Evolutionary conservation across 2,329 filamentous ascomycete species (phyloP).

Genomic region (Cladosporium sp.): DNA sequence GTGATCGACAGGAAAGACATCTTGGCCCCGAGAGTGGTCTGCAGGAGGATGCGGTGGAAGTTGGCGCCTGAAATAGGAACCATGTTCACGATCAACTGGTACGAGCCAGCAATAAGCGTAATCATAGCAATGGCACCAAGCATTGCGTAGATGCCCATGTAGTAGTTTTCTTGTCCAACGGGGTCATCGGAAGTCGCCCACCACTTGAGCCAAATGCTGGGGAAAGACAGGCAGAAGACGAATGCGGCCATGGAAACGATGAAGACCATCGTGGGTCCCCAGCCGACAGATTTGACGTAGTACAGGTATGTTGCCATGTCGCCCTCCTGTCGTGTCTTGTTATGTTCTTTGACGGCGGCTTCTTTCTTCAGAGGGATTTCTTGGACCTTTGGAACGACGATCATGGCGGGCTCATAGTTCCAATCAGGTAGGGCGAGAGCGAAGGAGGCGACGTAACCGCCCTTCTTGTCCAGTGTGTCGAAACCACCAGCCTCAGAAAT

Average conservation of each 20-base stretch:
- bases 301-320: conserved; percentile 35
- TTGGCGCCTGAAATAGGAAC: conserved; percentile 49
- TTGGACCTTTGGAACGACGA: background rate
- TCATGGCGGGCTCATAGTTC: background rate
- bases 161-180: background rate
- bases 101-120: conserved; percentile 29
- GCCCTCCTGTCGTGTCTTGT: conserved; percentile 39
- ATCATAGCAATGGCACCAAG: conserved; percentile 27
- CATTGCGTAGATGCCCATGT: conserved; percentile 18
- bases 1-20: conserved; percentile 40
- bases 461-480: conserved; percentile 17
- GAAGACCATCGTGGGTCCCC: conserved; percentile 4
- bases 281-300: conserved; percentile 15
- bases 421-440: background rate
- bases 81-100: conserved; percentile 51
- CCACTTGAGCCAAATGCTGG: conserved; percentile 46
- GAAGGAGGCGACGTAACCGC: conserved; percentile 15
- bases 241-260: conserved; percentile 9
- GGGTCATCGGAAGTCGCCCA: conserved; percentile 34
- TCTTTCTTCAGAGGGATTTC: conserved; percentile 3
- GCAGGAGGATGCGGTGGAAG: conserved; percentile 38
- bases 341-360: conserved; percentile 31
- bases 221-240: conserved; percentile 31
- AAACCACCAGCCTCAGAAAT: conserved; percentile 36
- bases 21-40: conserved; percentile 10